Evolutionary conservation across 208 protist species (phyloP), one percentile per base, ranked within the genome.

Genomic region (Acanthamoeba divionensis): DNA sequence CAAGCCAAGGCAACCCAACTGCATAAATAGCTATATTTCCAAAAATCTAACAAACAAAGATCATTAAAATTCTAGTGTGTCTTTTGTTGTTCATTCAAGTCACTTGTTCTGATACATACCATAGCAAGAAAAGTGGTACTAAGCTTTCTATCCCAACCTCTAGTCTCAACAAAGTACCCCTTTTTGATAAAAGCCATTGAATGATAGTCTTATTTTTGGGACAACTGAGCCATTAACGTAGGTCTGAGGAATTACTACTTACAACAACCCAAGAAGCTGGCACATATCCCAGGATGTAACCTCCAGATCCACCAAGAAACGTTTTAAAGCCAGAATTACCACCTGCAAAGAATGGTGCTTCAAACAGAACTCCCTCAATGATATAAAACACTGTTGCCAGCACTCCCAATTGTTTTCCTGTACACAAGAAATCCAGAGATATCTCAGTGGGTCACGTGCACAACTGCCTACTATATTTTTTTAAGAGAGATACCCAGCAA

Each of bases 281-380:
- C 5, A 88, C 52, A 41, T 71, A 88, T 15, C 79, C 79, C 33
- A 57, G 36, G 7, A 88, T 38, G 79, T 88, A 88, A 24, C 79
- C 79, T 2, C 79, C 73, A 4, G 73, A 63, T 24, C 50, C 50
- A 21, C 73, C 73, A 0, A 83, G 73, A 2, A 83, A 31, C 6
- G 73, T 0, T 7, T 0, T 0, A 45, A 45, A 83, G 10, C 73
- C 73, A 31, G 31, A 33, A 15, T 0, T 6, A 36, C 15, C 21
- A 5, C 50, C 55, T 3, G 73, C 55, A 52, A 83, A 83, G 48
- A 83, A 83, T 0, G 73, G 73, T 31, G 38, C n/a, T 0, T 54
- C 73, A 15, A 83, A 10, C 47, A 33, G 9, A 4, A 83, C 73
- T 0, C 73, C 73, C 24, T 83, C 73, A 31, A 83, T 21, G 26